A percentile compares a stretch with the other conserved stretches of the same genome.
These are phyloP conservation scores for Phytomonas sp. DNA, from an alignment of 208 protist species.

Conservation along the genomic window DNA sequence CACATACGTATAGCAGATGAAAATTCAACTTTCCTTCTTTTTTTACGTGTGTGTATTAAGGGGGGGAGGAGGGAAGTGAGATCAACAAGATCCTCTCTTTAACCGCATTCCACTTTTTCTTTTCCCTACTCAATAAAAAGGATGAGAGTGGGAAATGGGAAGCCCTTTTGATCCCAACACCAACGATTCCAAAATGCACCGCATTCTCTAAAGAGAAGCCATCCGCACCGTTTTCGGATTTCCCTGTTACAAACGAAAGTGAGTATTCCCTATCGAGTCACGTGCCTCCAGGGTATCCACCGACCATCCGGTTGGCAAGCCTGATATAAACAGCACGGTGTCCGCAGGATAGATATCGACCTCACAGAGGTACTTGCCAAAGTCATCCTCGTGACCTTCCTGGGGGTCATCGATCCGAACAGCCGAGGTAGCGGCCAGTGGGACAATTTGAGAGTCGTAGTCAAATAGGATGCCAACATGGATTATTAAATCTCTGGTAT, in stretches of 20 bases:
- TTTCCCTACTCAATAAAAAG: neutral
- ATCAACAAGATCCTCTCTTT: neutral
- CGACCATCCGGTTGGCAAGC: slow-evolving; percentile 58
- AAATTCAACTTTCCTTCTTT: neutral
- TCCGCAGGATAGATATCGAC: slow-evolving; percentile 56
- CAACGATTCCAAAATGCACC: neutral
- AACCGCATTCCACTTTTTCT: neutral
- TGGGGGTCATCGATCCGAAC: slow-evolving; percentile 74
- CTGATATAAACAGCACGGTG: slow-evolving; percentile 71
- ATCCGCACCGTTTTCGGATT: neutral
- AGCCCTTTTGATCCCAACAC: neutral
- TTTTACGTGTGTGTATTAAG: neutral
- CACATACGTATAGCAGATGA: neutral
- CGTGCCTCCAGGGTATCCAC: slow-evolving; percentile 78
- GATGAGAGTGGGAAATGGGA: neutral
- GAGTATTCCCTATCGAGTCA: slow-evolving; percentile 34
- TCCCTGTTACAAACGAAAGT: slow-evolving; percentile 46
- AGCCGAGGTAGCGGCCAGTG: slow-evolving; percentile 55
- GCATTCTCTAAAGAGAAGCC: neutral
- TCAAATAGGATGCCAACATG: slow-evolving; percentile 80
- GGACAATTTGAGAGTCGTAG: slow-evolving; percentile 68
- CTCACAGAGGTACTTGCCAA: slow-evolving; percentile 69
- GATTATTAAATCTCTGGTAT: slow-evolving; percentile 53
- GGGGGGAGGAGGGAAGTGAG: neutral
- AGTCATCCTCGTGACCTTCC: slow-evolving; percentile 64